phyloP scores from a whole-genome alignment of 2,329 filamentous ascomycete species.

The Aspergillus flavus region DNA sequence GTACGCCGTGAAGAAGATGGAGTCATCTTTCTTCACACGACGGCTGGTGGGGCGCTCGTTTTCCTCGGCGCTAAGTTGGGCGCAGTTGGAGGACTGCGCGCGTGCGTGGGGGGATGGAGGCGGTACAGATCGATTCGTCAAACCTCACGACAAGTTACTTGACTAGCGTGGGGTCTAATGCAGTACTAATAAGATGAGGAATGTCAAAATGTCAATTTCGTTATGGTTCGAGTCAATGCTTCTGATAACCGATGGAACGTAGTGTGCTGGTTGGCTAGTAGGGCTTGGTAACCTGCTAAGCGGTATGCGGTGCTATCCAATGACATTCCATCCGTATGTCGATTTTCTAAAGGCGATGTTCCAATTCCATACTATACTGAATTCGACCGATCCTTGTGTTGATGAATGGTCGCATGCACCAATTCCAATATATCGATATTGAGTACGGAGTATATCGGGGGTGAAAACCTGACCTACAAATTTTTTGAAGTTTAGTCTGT shows the following conservation, averaged over 20 bases:
- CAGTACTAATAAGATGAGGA: too few species aligned
- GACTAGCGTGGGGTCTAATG: neutral
- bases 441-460: too few species aligned
- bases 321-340: too few species aligned
- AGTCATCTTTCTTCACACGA: conserved; percentile 9
- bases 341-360: too few species aligned
- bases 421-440: too few species aligned
- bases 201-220: neutral
- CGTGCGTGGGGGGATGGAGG: neutral
- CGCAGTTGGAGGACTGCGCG: neutral
- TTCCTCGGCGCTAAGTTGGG: neutral
- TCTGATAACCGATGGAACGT: neutral
- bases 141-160: neutral
- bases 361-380: too few species aligned
- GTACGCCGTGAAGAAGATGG: conserved; percentile 14
- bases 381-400: too few species aligned
- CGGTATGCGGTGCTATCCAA: too few species aligned
- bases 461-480: too few species aligned
- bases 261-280: neutral
- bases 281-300: neutral
- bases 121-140: neutral
- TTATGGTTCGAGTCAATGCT: neutral
- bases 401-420: too few species aligned
- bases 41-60: neutral
- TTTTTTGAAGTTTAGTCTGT: too few species aligned